Percentiles rank a stretch among this genome's conserved stretches.
phyloP scores from a whole-genome alignment of 768 basidiomycete species.

The Mycena vulgaris region DNA sequence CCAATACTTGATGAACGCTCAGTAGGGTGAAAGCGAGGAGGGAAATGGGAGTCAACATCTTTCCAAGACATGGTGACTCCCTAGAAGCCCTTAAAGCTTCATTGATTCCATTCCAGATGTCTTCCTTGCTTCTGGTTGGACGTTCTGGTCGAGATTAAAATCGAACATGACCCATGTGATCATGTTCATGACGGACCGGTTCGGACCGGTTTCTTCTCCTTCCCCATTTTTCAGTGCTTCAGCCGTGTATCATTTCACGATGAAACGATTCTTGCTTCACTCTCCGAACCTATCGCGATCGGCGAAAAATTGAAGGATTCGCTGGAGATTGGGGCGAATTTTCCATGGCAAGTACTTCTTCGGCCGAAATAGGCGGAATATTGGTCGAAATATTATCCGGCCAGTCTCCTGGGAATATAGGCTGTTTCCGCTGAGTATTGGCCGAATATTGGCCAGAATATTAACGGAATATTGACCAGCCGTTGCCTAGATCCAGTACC shows the following conservation, averaged over 20 bases:
- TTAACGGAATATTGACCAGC: slow-evolving; percentile 1
- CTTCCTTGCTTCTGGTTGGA: slow-evolving; percentile 22
- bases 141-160: slow-evolving; percentile 21
- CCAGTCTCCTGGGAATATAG: not conserved
- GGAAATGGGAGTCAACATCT: slow-evolving; percentile 24
- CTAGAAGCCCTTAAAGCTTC: slow-evolving; percentile 13
- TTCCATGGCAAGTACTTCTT: slow-evolving; percentile 3
- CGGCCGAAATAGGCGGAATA: not conserved
- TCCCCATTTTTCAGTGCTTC: slow-evolving; percentile 26
- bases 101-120: slow-evolving; percentile 20
- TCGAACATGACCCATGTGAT: slow-evolving; percentile 24
- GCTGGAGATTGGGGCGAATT: slow-evolving; percentile 14
- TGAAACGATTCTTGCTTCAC: slow-evolving; percentile 9
- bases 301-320: slow-evolving; percentile 12
- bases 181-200: slow-evolving; percentile 23
- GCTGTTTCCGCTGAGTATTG: slow-evolving; percentile 13
- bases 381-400: too few species aligned
- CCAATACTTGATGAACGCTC: slow-evolving; percentile 25
- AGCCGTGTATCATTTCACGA: slow-evolving; percentile 6
- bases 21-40: slow-evolving; percentile 28
- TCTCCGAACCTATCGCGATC: slow-evolving; percentile 18
- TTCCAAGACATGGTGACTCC: slow-evolving; percentile 26
- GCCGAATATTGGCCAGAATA: not conserved
- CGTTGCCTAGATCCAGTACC: too few species aligned
- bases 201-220: slow-evolving; percentile 27